These are phyloP conservation scores for Plasmodium gonderi DNA, from an alignment of 169 alveolate genomes.

Conservation along the genomic window DNA sequence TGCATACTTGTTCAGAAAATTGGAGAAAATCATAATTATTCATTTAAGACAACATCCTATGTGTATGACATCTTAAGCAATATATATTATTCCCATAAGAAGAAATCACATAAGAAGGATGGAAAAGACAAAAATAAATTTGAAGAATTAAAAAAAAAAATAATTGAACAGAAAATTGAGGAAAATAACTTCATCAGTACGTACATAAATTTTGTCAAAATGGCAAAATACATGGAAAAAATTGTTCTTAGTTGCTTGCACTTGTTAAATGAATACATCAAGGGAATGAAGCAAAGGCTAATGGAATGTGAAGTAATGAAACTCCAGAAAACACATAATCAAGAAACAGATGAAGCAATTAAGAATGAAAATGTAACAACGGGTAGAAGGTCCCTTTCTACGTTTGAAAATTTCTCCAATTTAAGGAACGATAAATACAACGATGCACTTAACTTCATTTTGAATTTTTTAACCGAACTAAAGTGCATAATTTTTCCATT, in stretches of 20 bases:
- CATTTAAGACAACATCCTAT: background rate
- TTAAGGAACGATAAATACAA: background rate
- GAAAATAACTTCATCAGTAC: slow-evolving; percentile 5
- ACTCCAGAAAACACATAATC: no score
- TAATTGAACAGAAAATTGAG: slow-evolving; percentile 2
- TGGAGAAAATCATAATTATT: background rate
- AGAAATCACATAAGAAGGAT: slow-evolving; percentile 25
- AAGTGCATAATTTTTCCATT: background rate
- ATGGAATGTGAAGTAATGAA: background rate
- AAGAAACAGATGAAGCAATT: background rate
- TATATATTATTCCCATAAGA: slow-evolving; percentile 36
- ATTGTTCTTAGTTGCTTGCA: background rate
- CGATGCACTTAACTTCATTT: background rate
- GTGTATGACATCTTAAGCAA: slow-evolving; percentile 10
- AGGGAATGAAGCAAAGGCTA: background rate
- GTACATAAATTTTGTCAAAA: background rate
- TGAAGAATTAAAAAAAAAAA: slow-evolving; percentile 27
- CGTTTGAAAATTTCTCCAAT: background rate
- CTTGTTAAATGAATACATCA: slow-evolving; percentile 1
- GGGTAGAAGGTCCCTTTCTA: background rate
- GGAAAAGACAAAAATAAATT: slow-evolving; percentile 12
- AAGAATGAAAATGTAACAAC: no score
- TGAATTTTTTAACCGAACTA: background rate
- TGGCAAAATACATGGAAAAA: background rate
- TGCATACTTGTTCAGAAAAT: slow-evolving; percentile 14